Evolutionary conservation across 495 filamentous ascomycete genomes (phyloP), one percentile per base, ranked within the genome.

Genomic region (Tuber melanosporum): DNA sequence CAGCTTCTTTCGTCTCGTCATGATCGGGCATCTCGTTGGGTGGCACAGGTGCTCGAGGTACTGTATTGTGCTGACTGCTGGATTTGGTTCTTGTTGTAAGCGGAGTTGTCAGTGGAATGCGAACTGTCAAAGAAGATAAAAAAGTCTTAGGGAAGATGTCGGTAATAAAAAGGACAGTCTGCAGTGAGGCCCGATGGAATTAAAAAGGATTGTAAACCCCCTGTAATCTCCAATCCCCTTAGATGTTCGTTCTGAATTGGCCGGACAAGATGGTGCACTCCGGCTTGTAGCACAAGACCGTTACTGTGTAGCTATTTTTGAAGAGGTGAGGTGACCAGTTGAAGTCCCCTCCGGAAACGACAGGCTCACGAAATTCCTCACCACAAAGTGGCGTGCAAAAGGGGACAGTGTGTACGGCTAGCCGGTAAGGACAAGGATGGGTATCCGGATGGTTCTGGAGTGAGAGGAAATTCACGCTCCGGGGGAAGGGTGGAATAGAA

Each of bases 311-410:
- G 77, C 15, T 66, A 32, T 79, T 77, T 47, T 72, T 71, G 62
- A 80, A 76, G 62, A 80, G 77, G 77, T 80, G 62, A 80, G 77
- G 77, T 80, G 78, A 80, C 78, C 77, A 79, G 70, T 80, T 75
- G 71, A 71, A 69, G n/a, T 62, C 70, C 57, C 74, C 74, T 79
- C 77, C 71, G 72, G 57, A 79, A 62, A 32, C 73, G 71, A 66
- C 78, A 45, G 77, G 75, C 72, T 69, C 52, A 70, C 43, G 71
- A 46, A 74, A 72, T 57, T 9, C 70, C 75, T 62, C n/a, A 26
- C 26, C 52, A 71, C 62, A 71, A 62, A 52, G 71, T 57, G 45
- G 76, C 39, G 75, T 72, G 72, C 41, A 66, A 52, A 66, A 52
- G 52, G 69, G 71, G 71, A 46, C 26, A 69, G 69, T 77, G 74